Percentiles rank a stretch among this genome's conserved stretches.
Conservation (phyloP, 106 monocot species). For the Acorus gramineus region DNA sequence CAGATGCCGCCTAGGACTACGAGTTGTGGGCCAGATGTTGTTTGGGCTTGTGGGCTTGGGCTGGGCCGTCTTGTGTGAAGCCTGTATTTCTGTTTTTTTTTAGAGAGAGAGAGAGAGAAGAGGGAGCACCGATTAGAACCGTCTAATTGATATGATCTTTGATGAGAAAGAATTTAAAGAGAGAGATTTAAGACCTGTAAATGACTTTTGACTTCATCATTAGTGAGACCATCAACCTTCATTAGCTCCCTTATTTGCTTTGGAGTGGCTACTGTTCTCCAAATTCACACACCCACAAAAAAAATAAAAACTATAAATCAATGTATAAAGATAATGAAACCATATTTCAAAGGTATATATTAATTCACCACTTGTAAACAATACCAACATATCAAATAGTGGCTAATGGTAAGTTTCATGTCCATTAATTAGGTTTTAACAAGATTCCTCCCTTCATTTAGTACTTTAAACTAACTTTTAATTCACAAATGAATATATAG, state of each 20-base stretch:
- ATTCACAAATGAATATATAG: too few species aligned
- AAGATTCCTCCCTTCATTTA: too few species aligned
- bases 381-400: too few species aligned
- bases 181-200: constrained; percentile 42
- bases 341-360: background rate
- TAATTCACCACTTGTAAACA: too few species aligned
- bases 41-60: constrained; percentile 23
- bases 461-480: too few species aligned
- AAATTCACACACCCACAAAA: background rate
- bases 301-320: background rate
- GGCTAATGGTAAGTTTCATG: too few species aligned
- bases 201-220: constrained; percentile 99
- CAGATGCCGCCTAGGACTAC: constrained; percentile 86
- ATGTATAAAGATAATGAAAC: background rate
- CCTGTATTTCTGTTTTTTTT: constrained; percentile 58
- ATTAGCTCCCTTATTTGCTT: constrained; percentile 95
- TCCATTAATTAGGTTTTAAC: too few species aligned
- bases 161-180: constrained; percentile 8
- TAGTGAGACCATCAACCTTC: constrained; percentile 95
- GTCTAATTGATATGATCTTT: too few species aligned
- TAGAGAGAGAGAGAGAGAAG: background rate
- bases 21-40: constrained; percentile 44
- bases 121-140: background rate
- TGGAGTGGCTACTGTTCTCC: constrained; percentile 72
- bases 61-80: constrained; percentile 80